Conservation (phyloP, 352 stramenopile genomes). For the Phytophthora sansomeana region DNA sequence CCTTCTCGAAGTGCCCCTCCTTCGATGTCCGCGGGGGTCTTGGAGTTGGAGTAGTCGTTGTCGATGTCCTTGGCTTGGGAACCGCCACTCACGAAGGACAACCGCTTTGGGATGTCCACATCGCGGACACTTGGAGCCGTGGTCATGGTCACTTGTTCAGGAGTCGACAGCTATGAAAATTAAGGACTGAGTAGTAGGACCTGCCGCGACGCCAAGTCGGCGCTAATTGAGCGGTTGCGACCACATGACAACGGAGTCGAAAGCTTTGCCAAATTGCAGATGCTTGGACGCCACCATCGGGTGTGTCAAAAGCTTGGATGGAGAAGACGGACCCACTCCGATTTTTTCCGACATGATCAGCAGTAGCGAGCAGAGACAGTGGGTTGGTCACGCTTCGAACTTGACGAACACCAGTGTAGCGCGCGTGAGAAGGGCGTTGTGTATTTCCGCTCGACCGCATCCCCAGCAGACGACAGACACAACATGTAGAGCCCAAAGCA, state of each 20-base stretch:
- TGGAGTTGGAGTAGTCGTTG: conserved; percentile 31
- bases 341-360: neutral
- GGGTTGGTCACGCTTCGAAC: neutral
- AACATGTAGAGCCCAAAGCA: too few species aligned
- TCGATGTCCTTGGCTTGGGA: conserved; percentile 30
- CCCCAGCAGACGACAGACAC: too few species aligned
- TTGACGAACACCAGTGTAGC: neutral
- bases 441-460: neutral
- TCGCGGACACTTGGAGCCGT: conserved; percentile 23
- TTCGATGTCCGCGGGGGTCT: too few species aligned
- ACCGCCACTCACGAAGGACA: conserved; percentile 46
- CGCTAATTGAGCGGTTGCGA: neutral
- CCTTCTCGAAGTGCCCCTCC: too few species aligned
- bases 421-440: neutral
- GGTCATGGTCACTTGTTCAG: conserved; percentile 18
- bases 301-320: neutral
- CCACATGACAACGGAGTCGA: neutral
- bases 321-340: neutral
- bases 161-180: too few species aligned
- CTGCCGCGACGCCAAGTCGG: too few species aligned
- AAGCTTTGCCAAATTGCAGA: neutral
- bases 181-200: conserved; percentile 1
- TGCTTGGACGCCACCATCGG: neutral
- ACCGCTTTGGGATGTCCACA: conserved; percentile 29
- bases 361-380: neutral